These are phyloP conservation scores for Alternaria metachromatica DNA, from an alignment of 2,329 filamentous ascomycete species.

Conservation along the genomic window DNA sequence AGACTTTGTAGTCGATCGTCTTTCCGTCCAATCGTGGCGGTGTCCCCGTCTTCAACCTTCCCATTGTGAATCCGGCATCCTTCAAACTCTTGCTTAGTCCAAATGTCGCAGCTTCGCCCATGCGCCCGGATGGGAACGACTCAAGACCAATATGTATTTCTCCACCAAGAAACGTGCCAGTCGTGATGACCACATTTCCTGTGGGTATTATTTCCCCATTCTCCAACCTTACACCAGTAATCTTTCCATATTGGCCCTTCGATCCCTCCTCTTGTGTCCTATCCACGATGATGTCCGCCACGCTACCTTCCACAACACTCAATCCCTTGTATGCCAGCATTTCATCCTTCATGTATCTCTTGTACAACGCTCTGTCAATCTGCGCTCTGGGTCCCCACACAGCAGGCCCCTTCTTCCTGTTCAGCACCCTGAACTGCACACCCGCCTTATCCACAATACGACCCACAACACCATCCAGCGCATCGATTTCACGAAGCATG, in stretches of 20 bases:
- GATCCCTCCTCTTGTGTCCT: constrained; percentile 57
- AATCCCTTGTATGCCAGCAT: constrained; percentile 79
- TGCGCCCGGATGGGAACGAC: constrained; percentile 82
- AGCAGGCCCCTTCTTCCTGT: constrained; percentile 87
- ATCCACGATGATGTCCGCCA: constrained; percentile 86
- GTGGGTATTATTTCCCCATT: constrained; percentile 84
- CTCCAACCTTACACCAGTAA: constrained; percentile 85
- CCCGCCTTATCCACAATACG: constrained; percentile 92
- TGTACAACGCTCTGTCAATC: constrained; percentile 90
- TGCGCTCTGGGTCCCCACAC: constrained; percentile 97
- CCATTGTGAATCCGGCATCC: constrained; percentile 87
- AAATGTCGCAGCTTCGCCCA: constrained; percentile 92
- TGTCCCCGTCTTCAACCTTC: constrained; percentile 93
- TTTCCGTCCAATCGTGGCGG: constrained; percentile 83
- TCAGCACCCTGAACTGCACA: constrained; percentile 90
- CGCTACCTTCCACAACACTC: constrained; percentile 81
- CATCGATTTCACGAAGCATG: constrained; percentile 94
- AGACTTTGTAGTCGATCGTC: constrained; percentile 77
- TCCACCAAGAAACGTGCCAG: constrained; percentile 91
- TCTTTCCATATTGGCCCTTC: constrained; percentile 68
- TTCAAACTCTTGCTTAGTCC: constrained; percentile 89
- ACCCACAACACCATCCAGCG: constrained; percentile 86
- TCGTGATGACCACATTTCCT: constrained; percentile 88
- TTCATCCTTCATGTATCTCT: constrained; percentile 88
- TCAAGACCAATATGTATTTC: constrained; percentile 96